phyloP scores from a whole-genome alignment of 345 rosid species.

The Leavenworthia alabamica region DNA sequence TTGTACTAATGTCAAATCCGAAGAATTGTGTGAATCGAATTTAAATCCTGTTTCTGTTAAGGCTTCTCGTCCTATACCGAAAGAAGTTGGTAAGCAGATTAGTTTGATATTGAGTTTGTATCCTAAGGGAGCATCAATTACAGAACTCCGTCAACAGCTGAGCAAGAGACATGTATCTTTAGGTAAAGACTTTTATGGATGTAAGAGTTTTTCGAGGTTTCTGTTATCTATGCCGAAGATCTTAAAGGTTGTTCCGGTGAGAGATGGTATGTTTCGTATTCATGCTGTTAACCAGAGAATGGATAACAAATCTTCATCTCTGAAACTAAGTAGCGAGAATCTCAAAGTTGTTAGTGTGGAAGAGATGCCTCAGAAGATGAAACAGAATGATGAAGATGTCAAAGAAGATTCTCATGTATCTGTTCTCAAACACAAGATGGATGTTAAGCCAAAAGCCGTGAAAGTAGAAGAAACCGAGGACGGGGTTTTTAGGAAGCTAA shows the following conservation, averaged over 20 bases:
- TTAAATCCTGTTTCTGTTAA: slow-evolving; percentile 16
- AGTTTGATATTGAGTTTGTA: slow-evolving; percentile 36
- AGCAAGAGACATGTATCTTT: slow-evolving; percentile 30
- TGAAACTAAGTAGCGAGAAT: slow-evolving; percentile 18
- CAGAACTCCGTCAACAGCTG: slow-evolving; percentile 55
- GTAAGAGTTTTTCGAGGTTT: slow-evolving; percentile 51
- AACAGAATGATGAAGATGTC: slow-evolving; percentile 18
- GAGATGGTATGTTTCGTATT: slow-evolving; percentile 39
- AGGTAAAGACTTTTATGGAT: slow-evolving; percentile 56
- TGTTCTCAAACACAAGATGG: background rate
- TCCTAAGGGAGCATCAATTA: slow-evolving; percentile 51
- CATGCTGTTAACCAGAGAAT: slow-evolving; percentile 27
- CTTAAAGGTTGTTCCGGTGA: slow-evolving; percentile 35
- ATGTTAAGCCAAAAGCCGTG: slow-evolving; percentile 3
- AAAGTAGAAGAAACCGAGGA: slow-evolving; percentile 12
- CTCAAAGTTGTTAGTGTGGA: slow-evolving; percentile 16
- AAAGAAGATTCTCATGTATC: slow-evolving; percentile 12
- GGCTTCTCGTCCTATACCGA: slow-evolving; percentile 36
- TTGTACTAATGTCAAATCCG: slow-evolving; percentile 15
- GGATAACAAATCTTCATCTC: slow-evolving; percentile 10
- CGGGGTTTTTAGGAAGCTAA: slow-evolving; percentile 32
- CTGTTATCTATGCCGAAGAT: slow-evolving; percentile 60
- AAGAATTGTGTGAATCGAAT: slow-evolving; percentile 30
- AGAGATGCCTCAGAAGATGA: slow-evolving; percentile 17
- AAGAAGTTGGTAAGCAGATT: slow-evolving; percentile 45